These are phyloP conservation scores for Cubamyces lactineus DNA, from an alignment of 768 basidiomycete species.

Conservation along the genomic window DNA sequence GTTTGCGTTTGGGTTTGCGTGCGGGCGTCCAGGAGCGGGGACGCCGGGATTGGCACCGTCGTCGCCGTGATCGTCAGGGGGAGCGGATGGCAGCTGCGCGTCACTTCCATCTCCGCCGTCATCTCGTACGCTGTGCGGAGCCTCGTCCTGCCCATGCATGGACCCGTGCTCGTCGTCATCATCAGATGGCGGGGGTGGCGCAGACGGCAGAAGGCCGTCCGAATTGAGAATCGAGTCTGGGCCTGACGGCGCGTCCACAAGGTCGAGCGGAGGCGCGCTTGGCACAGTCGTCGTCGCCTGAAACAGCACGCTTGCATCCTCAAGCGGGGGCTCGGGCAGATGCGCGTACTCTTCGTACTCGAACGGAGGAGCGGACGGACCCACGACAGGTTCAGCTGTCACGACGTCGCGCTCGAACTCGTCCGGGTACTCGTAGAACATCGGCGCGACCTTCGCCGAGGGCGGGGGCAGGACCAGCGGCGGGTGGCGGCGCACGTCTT, in stretches of 20 bases:
- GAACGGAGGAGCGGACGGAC: constrained; percentile 32
- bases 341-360: constrained; percentile 10
- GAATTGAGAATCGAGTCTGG: not conserved
- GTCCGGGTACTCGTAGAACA: constrained; percentile 35
- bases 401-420: constrained; percentile 33
- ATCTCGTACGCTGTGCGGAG: too few relatives aligned
- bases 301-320: not conserved
- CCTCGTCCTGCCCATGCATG: too few relatives aligned
- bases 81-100: constrained; percentile 1
- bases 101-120: not conserved
- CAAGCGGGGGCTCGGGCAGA: constrained; percentile 3
- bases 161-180: not conserved
- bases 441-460: constrained; percentile 29
- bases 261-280: constrained; percentile 19
- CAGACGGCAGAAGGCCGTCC: constrained; percentile 14
- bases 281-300: not conserved
- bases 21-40: not conserved
- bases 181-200: not conserved
- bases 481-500: constrained; percentile 20
- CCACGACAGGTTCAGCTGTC: constrained; percentile 21
- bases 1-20: not conserved
- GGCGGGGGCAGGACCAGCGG: constrained; percentile 29
- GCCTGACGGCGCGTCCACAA: not conserved
- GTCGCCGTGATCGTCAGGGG: constrained; percentile 11
- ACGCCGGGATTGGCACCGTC: not conserved